Percentiles rank a stretch among this genome's conserved stretches.
These are phyloP conservation scores for Microcyclosporella mali DNA, from an alignment of 2,329 filamentous ascomycete genomes.

Conservation along the genomic window DNA sequence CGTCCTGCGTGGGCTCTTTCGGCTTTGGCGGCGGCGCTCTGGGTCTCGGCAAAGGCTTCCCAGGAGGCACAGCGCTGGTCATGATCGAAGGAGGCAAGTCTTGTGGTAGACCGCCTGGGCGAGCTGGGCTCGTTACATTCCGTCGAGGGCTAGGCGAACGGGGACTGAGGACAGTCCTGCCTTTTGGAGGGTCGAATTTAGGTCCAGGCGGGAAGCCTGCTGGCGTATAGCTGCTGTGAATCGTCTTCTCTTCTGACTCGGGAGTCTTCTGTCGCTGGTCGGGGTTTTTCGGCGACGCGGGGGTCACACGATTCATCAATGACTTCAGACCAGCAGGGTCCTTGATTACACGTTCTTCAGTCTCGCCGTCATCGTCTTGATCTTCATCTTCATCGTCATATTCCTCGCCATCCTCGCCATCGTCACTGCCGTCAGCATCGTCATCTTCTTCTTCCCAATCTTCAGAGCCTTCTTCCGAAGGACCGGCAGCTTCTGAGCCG, in stretches of 20 bases:
- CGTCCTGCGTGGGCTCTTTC: slow-evolving; percentile 35
- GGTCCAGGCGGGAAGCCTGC: slow-evolving; percentile 40
- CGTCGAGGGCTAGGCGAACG: slow-evolving; percentile 68
- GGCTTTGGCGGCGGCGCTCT: slow-evolving; percentile 29
- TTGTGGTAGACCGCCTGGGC: slow-evolving; percentile 6
- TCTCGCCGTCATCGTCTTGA: slow-evolving; percentile 31
- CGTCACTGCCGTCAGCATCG: slow-evolving; percentile 35
- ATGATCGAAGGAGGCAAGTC: slow-evolving; percentile 25
- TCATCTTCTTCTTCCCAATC: slow-evolving; percentile 25
- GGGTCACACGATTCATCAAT: slow-evolving; percentile 23
- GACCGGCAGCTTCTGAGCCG: slow-evolving; percentile 23
- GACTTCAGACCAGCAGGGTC: slow-evolving; percentile 19
- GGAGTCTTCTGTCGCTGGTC: slow-evolving; percentile 14
- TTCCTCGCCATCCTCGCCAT: slow-evolving; percentile 23
- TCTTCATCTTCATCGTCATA: slow-evolving; percentile 32
- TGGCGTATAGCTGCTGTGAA: slow-evolving; percentile 30
- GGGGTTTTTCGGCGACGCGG: slow-evolving; percentile 17
- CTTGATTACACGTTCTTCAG: slow-evolving; percentile 33
- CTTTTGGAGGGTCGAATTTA: slow-evolving; percentile 49
- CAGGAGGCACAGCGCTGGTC: slow-evolving; percentile 28
- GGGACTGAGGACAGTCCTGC: slow-evolving; percentile 42
- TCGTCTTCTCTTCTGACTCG: slow-evolving; percentile 21
- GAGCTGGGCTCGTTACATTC: slow-evolving; percentile 43
- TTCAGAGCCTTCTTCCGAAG: slow-evolving; percentile 22
- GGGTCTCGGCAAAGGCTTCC: slow-evolving; percentile 28